phyloP scores from a whole-genome alignment of 345 rosid species.

The Anastatica hierochuntica region DNA sequence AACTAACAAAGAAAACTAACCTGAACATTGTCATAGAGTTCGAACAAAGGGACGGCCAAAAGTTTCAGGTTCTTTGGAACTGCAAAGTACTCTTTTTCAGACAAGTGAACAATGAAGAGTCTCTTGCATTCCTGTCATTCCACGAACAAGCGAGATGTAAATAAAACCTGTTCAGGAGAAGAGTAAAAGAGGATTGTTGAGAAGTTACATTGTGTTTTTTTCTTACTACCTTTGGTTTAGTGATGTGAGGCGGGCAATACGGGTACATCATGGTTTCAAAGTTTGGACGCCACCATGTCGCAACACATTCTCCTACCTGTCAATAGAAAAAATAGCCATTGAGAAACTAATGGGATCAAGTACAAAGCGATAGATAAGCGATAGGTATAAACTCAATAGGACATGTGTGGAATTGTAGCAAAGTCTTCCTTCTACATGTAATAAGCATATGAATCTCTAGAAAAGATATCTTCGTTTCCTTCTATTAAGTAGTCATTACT shows the following conservation, averaged over 20 bases:
- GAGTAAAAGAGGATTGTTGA: background rate
- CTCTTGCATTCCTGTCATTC: conserved; percentile 89
- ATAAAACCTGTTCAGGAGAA: too few species aligned
- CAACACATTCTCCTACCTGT: conserved; percentile 96
- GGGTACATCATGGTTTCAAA: conserved; percentile 97
- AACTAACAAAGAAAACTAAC: conserved; percentile 23
- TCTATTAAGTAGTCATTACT: background rate
- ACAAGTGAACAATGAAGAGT: conserved; percentile 82
- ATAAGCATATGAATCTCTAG: background rate
- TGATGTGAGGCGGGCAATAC: conserved; percentile 93
- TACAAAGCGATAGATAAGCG: background rate
- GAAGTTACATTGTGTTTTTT: background rate
- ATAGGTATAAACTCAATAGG: background rate
- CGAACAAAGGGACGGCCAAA: conserved; percentile 95
- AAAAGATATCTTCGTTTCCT: background rate
- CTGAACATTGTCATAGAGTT: conserved; percentile 94
- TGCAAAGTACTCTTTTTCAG: conserved; percentile 95
- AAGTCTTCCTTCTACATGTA: background rate
- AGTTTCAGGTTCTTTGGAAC: conserved; percentile 96
- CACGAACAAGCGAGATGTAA: conserved; percentile 9
- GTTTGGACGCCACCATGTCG: conserved; percentile 99
- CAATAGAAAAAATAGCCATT: background rate
- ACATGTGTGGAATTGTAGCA: conserved; percentile 7
- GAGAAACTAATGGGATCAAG: too few species aligned
- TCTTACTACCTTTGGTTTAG: conserved; percentile 81